Conservation (phyloP, 2,329 filamentous ascomycete species). For the Microascus cirrosus region DNA sequence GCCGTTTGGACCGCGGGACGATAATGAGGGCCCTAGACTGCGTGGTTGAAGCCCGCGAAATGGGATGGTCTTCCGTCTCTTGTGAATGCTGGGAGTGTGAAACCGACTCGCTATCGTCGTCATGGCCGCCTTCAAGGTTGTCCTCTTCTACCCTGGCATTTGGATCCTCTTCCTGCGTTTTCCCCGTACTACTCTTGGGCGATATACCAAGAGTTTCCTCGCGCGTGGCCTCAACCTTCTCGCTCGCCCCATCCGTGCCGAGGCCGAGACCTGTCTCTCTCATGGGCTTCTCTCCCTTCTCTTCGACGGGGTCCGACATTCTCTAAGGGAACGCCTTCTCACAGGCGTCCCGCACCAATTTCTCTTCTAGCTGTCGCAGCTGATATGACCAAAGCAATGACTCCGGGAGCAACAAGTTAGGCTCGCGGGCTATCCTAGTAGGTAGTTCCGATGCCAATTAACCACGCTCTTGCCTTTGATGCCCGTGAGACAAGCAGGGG, state of each 20-base stretch:
- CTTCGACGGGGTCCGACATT: not conserved
- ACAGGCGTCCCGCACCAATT: not conserved
- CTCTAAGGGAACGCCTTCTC: not conserved
- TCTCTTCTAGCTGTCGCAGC: not conserved
- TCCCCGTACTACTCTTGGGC: not conserved
- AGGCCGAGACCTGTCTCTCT: not conserved
- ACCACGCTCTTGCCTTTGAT: not conserved
- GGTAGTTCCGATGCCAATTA: not conserved
- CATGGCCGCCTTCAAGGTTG: not conserved
- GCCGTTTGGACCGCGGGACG: constrained; percentile 37
- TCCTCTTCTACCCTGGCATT: not conserved
- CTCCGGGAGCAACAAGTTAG: not conserved
- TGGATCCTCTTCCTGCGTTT: not conserved
- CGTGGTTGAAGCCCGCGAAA: constrained; percentile 2
- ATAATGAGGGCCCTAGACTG: constrained; percentile 11
- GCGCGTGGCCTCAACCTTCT: constrained; percentile 1
- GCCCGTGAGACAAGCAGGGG: not conserved
- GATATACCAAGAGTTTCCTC: not conserved
- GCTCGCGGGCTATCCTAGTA: not conserved
- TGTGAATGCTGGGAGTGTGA: constrained; percentile 1
- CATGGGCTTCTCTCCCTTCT: not conserved
- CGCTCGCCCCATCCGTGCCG: not conserved
- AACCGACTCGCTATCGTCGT: not conserved
- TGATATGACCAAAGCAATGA: not conserved
- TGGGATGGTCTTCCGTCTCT: not conserved